phyloP scores from a whole-genome alignment of 2,329 filamentous ascomycete genomes.

The Aspergillus terreus region DNA sequence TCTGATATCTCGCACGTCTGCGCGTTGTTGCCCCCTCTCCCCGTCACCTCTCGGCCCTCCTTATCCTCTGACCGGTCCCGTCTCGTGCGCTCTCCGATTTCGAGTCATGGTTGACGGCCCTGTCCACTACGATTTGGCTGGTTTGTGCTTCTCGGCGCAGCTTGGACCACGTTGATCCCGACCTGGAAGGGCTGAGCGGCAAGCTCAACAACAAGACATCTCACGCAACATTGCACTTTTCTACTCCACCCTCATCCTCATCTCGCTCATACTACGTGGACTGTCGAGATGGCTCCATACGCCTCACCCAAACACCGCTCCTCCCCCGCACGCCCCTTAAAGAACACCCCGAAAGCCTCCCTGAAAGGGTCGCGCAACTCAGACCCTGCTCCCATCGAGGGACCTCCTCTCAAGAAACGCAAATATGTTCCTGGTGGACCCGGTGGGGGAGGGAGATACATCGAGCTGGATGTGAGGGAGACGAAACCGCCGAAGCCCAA shows the following conservation, averaged over 20 bases:
- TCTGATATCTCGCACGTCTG: slow-evolving; percentile 7
- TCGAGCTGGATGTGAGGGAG: slow-evolving; percentile 67
- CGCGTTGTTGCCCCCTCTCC: slow-evolving; percentile 7
- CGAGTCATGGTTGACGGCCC: slow-evolving; percentile 13
- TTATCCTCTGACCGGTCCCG: background rate
- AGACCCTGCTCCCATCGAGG: slow-evolving; percentile 35
- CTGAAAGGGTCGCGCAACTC: slow-evolving; percentile 28
- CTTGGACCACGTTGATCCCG: slow-evolving; percentile 6
- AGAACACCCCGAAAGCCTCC: slow-evolving; percentile 28
- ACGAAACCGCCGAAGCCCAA: slow-evolving; percentile 39
- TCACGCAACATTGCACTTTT: slow-evolving; percentile 1
- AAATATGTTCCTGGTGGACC: slow-evolving; percentile 83
- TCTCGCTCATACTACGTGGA: background rate
- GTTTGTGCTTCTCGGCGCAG: slow-evolving; percentile 5
- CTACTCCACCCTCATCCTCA: background rate
- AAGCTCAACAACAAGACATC: slow-evolving; percentile 2
- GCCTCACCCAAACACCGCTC: slow-evolving; percentile 24
- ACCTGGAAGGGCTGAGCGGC: slow-evolving; percentile 13
- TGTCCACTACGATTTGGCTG: slow-evolving; percentile 4
- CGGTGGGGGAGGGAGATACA: slow-evolving; percentile 78
- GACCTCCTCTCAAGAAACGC: slow-evolving; percentile 66
- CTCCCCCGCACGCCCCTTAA: slow-evolving; percentile 23
- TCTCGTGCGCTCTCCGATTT: background rate
- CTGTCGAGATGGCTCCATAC: slow-evolving; percentile 29
- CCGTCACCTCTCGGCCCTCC: slow-evolving; percentile 1